Base-by-base conservation (phyloP, 2,329 filamentous ascomycete species). In the Penicillium paneum region DNA sequence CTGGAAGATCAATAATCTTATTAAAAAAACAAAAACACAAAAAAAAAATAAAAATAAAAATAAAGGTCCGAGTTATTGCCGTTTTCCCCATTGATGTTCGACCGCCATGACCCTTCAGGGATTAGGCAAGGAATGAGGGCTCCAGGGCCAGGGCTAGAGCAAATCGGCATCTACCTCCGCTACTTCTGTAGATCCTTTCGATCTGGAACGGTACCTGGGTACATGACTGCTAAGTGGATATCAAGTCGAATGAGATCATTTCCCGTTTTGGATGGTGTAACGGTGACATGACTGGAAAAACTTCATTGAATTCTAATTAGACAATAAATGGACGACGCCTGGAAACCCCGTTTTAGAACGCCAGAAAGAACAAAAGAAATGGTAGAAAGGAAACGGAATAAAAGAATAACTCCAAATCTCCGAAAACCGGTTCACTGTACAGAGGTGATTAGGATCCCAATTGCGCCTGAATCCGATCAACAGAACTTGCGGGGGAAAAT, bases 381-480 rank as follows among this genome's bases (percentile, higher is more conserved):
- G 12, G 3, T 7, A 15, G 13, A 15, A 2, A 8, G 26, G n/a
- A n/a, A 11, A 13, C n/a, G 8, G 6, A 13, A 11, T 0, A 2
- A 32, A 32, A 35, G 1, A 21, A 21, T 51, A 61, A 63, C 59
- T 53, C 62, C 59, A 53, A 56, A 48, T 15, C 52, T 52, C 56
- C 43, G 15, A 50, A 52, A 32, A 19, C 39, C 38, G 26, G 15
- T 54, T 36, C 50, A 58, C 59, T 66, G 59, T 66, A 65, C 64
- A 66, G 36, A 45, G 45, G 55, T 45, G 39, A 61, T 61, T 52
- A 61, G 49, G 39, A 58, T 47, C 48, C 51, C 59, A 55, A 48
- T 48, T 52, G 55, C 55, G 53, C 41, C 45, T 32, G 51, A 61
- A 57, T 49, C 49, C 45, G 44, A 17, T 46, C 10, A 51, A 36